A percentile compares a stretch with the other conserved stretches of the same genome.
Conservation (phyloP, 495 filamentous ascomycete genomes). For the Penicillium psychrofluorescens region DNA sequence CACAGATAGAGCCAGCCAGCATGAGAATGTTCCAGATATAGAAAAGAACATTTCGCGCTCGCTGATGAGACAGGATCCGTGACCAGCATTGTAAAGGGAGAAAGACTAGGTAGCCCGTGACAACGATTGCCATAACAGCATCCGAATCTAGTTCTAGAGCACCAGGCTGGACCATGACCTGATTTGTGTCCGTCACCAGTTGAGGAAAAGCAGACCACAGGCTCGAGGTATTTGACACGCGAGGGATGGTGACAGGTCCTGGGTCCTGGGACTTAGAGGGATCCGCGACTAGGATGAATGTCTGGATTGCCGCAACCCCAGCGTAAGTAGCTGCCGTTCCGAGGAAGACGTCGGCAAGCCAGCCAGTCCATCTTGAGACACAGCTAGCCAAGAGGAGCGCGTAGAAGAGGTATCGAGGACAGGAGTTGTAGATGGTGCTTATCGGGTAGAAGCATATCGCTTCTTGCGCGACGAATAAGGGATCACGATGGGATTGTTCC, state of each 20-base stretch:
- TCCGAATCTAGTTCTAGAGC: constrained; percentile 26
- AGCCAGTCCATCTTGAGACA: constrained; percentile 27
- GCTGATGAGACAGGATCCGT: constrained; percentile 15
- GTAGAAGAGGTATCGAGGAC: constrained; percentile 30
- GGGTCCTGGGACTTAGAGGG: constrained; percentile 3
- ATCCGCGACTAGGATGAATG: constrained; percentile 25
- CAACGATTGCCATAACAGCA: constrained; percentile 28
- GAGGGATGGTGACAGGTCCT: constrained; percentile 18
- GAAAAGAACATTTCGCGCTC: constrained; percentile 20
- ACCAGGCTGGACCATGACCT: constrained; percentile 16
- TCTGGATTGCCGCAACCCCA: constrained; percentile 25
- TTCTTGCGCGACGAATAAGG: constrained; percentile 28
- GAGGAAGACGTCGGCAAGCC: constrained; percentile 25
- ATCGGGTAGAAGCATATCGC: constrained; percentile 26
- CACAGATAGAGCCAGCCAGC: constrained; percentile 23
- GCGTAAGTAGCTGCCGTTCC: constrained; percentile 28
- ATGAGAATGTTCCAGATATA: constrained; percentile 26
- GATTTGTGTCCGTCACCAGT: constrained; percentile 14
- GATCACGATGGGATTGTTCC: constrained; percentile 6
- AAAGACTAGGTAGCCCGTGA: constrained; percentile 32
- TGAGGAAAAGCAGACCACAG: constrained; percentile 14
- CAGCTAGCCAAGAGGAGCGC: constrained; percentile 22
- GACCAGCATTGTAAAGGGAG: constrained; percentile 30
- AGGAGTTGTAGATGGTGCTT: constrained; percentile 29
- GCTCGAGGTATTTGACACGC: constrained; percentile 10